A percentile compares a stretch with the other conserved stretches of the same genome.
Evolutionary conservation across 2,329 filamentous ascomycete genomes (phyloP).

Genomic region (Blastomyces emzantsi): DNA sequence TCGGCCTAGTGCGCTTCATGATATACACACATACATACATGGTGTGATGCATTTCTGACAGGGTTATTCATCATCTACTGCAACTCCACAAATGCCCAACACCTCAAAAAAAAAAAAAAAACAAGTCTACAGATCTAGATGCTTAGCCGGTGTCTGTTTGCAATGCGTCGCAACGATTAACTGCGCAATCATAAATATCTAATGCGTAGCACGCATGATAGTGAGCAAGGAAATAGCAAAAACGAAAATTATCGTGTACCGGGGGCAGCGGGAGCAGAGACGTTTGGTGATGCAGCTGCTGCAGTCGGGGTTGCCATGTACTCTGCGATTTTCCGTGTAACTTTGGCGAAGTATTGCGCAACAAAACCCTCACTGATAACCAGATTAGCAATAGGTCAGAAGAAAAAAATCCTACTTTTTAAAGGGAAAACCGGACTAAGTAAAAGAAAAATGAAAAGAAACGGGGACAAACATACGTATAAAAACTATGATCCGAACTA

Average conservation of each 20-base stretch:
- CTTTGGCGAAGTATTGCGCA: slow-evolving; percentile 64
- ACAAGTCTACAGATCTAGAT: not conserved
- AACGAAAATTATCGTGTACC: not conserved
- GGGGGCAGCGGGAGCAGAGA: not conserved
- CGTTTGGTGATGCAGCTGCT: not conserved
- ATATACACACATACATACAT: not conserved
- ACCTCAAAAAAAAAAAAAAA: not conserved
- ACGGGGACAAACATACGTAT: slow-evolving; percentile 41
- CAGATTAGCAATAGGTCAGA: not conserved
- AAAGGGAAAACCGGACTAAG: not conserved
- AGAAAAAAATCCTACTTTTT: not conserved
- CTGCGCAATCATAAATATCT: not conserved
- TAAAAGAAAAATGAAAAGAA: not conserved
- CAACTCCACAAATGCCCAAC: not conserved
- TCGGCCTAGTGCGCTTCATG: not conserved
- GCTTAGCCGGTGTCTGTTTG: not conserved
- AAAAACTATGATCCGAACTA: slow-evolving; percentile 70
- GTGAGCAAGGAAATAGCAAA: not conserved
- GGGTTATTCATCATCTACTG: not conserved
- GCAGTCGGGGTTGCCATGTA: not conserved
- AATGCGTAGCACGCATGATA: not conserved
- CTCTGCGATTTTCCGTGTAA: slow-evolving; percentile 48
- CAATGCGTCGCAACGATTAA: not conserved
- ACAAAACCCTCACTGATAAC: slow-evolving; percentile 63
- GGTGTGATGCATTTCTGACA: not conserved